These are phyloP conservation scores for Sordaria brevicollis DNA, from an alignment of 495 filamentous ascomycete genomes.

Conservation along the genomic window DNA sequence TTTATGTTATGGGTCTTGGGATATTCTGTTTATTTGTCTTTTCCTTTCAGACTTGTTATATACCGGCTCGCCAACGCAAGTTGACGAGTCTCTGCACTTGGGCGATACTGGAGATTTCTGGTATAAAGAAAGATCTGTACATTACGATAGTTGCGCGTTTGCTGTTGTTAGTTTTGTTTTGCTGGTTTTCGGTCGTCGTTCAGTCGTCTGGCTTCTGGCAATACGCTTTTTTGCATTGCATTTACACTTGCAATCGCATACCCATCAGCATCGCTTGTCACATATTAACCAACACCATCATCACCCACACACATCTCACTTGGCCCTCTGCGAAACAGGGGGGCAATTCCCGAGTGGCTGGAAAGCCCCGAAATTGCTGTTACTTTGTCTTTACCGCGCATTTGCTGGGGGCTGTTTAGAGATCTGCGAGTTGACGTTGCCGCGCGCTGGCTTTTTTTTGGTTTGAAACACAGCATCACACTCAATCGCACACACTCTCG, in stretches of 20 bases:
- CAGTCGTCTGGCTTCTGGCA: slow-evolving; percentile 28
- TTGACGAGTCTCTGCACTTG: slow-evolving; percentile 21
- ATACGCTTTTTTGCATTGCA: slow-evolving; percentile 19
- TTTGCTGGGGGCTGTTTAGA: slow-evolving; percentile 9
- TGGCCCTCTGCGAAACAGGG: slow-evolving; percentile 10
- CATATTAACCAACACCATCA: slow-evolving; percentile 28
- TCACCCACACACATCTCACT: slow-evolving; percentile 9
- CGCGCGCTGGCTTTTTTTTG: slow-evolving; percentile 16
- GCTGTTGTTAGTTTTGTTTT: slow-evolving; percentile 29
- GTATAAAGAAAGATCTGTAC: slow-evolving; percentile 32
- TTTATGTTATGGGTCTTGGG: slow-evolving; percentile 11
- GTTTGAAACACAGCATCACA: slow-evolving; percentile 20
- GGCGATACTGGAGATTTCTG: slow-evolving; percentile 25
- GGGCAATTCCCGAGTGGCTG: neutral
- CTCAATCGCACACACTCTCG: slow-evolving; percentile 16
- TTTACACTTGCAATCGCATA: slow-evolving; percentile 14
- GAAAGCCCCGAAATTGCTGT: neutral
- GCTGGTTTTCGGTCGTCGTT: slow-evolving; percentile 30
- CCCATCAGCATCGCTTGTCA: slow-evolving; percentile 27
- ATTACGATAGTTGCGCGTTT: slow-evolving; percentile 30
- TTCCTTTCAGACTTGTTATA: slow-evolving; percentile 30
- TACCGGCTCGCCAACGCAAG: slow-evolving; percentile 30
- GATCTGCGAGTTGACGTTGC: slow-evolving; percentile 19
- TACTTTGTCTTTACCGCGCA: slow-evolving; percentile 1
- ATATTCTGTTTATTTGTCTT: slow-evolving; percentile 16